Evolutionary conservation across 2,329 filamentous ascomycete species (phyloP).

Genomic region (Knufia fluminis): DNA sequence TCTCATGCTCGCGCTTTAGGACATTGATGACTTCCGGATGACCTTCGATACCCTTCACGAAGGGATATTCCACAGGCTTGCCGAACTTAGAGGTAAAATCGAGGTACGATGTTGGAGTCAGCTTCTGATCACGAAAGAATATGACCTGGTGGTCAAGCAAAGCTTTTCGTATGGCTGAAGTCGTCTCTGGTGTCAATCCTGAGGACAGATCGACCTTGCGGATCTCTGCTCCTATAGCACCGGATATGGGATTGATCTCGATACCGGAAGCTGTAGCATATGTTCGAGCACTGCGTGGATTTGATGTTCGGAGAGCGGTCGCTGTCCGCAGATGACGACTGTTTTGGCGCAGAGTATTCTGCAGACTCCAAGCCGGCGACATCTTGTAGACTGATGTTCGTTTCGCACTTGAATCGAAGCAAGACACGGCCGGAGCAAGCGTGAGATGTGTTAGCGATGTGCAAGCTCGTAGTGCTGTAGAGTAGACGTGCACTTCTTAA

Average conservation of each 20-base stretch:
- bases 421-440: too few relatives aligned
- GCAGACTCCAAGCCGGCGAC: too few relatives aligned
- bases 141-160: constrained; percentile 19
- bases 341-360: background rate
- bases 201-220: constrained; percentile 16
- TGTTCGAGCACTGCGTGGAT: background rate
- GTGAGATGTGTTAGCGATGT: too few relatives aligned
- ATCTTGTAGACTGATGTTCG: too few relatives aligned
- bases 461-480: too few relatives aligned
- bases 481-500: too few relatives aligned
- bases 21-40: constrained; percentile 20
- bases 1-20: constrained; percentile 19
- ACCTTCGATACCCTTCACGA: constrained; percentile 19
- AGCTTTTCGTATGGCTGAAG: constrained; percentile 16
- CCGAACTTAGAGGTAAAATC: constrained; percentile 18
- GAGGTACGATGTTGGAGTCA: constrained; percentile 14
- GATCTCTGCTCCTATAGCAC: constrained; percentile 19
- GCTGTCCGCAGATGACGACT: too few relatives aligned
- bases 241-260: constrained; percentile 17
- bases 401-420: too few relatives aligned
- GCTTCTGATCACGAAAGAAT: constrained; percentile 19
- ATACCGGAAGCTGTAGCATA: constrained; percentile 7
- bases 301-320: too few relatives aligned
- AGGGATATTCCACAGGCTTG: constrained; percentile 19
- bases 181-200: constrained; percentile 12